A percentile compares a stretch with the other conserved stretches of the same genome.
Conservation (phyloP, 257 asterid genomes). For the Solanum ossicruentum region DNA sequence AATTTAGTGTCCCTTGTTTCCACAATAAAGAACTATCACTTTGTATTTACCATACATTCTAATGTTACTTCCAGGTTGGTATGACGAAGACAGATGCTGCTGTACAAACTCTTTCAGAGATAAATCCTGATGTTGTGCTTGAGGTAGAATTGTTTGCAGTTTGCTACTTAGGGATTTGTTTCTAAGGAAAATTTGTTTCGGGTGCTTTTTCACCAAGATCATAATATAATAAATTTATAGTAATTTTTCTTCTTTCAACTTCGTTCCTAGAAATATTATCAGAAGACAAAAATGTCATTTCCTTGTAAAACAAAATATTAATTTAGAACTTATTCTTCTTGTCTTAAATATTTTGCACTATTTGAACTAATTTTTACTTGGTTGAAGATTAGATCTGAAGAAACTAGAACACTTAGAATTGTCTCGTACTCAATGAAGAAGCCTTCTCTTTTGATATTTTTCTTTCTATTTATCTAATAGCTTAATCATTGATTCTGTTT, state of each 20-base stretch:
- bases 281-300: not conserved
- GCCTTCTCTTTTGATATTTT: not conserved
- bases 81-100: constrained; percentile 99
- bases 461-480: not conserved
- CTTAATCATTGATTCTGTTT: not conserved
- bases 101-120: constrained; percentile 86
- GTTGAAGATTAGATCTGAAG: not conserved
- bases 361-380: not conserved
- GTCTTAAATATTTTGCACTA: not conserved
- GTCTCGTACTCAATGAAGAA: not conserved
- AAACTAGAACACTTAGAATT: not conserved
- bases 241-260: not conserved
- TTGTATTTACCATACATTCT: constrained; percentile 1
- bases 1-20: not conserved
- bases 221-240: not conserved
- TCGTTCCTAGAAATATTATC: not conserved
- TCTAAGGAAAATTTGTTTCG: not conserved
- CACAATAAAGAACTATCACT: not conserved
- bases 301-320: not conserved
- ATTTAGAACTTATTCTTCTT: too few species aligned
- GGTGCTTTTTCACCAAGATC: not conserved
- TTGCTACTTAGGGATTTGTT: not conserved
- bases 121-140: constrained; percentile 95
- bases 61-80: constrained; percentile 43
- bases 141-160: constrained; percentile 46